Percentiles rank a stretch among this genome's conserved stretches.
Conservation (phyloP, 148 eudicot species). For the Chenopodium quinoa region DNA sequence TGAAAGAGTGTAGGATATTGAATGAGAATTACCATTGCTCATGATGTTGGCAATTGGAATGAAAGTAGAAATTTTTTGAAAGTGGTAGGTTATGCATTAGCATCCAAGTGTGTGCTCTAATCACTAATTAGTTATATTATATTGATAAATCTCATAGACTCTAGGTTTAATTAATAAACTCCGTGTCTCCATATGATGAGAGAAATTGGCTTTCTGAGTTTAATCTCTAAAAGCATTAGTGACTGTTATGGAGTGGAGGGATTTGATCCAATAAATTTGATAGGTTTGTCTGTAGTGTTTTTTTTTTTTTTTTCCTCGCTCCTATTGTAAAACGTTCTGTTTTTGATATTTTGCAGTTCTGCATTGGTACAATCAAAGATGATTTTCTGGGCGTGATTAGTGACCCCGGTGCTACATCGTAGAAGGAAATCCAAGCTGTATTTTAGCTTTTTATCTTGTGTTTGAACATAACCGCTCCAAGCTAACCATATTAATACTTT, state of each 20-base stretch:
- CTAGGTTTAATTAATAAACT: too few species aligned
- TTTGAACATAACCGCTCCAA: too few species aligned
- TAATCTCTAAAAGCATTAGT: neutral
- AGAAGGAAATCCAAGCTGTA: neutral
- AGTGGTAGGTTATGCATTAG: neutral
- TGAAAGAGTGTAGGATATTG: neutral
- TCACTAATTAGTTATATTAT: too few species aligned
- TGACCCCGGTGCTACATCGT: constrained; percentile 56
- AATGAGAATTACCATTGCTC: neutral
- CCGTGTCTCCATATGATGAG: too few species aligned
- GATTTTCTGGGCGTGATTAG: constrained; percentile 88
- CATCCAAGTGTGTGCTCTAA: neutral
- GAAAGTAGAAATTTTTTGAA: neutral
- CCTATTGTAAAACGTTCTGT: neutral
- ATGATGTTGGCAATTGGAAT: neutral
- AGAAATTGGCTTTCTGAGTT: too few species aligned
- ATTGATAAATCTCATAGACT: too few species aligned
- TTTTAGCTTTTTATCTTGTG: too few species aligned
- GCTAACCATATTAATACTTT: neutral
- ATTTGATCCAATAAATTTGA: neutral
- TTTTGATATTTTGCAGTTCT: constrained; percentile 52
- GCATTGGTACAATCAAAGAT: constrained; percentile 89
- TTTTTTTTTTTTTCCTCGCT: too few species aligned
- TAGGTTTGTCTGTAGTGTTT: too few species aligned
- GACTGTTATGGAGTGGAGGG: neutral